Evolutionary conservation across 331 rosid species (phyloP), one percentile per base, ranked within the genome.

Genomic region (Dryas integrifolia): DNA sequence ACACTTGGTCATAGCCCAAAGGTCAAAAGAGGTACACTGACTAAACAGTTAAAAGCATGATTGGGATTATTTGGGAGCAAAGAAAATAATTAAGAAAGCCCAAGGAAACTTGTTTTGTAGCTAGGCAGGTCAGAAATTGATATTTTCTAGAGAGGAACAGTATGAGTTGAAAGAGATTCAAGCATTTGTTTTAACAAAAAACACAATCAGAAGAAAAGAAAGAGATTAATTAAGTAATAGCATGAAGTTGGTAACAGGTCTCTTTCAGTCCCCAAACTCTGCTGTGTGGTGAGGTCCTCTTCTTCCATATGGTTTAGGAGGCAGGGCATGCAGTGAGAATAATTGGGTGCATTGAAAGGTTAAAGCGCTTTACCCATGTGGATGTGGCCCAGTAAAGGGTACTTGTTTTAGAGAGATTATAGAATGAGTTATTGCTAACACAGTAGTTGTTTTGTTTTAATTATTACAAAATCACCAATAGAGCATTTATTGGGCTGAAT

Each of bases 171-270:
- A 74, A 63, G 65, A 61, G 83, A 79, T 50, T 72, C 47, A 56
- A 59, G 16, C 77, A 58, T 14, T 18, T 56, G 14, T 67, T 55
- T 15, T 14, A 49, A 49, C 7, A 64, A 5, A 24, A 21, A 16
- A 40, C 16, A 9, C 21, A 61, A 26, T 7, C 3, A 9, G 5
- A 18, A 16, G 10, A 24, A 57, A 11, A 40, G 38, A 11, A 15
- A 48, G 60, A 30, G 55, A 66, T 58, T 26, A 10, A 72, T 57
- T 72, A 51, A 16, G 67, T 50, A 44, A 72, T n/a, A 52, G n/a
- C 72, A 72, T 44, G 21, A 40, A 66, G 82, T 69, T 21, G 85
- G 85, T 82, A 72, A 57, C 53, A 76, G 9, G 88, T 87, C 85
- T 76, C 63, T 80, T 68, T 87, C 90, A 76, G 56, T 79, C 76